Evolutionary conservation across 306 rosid genomes (phyloP), one percentile per base, ranked within the genome.

Genomic region (Ormosia semicastrata): DNA sequence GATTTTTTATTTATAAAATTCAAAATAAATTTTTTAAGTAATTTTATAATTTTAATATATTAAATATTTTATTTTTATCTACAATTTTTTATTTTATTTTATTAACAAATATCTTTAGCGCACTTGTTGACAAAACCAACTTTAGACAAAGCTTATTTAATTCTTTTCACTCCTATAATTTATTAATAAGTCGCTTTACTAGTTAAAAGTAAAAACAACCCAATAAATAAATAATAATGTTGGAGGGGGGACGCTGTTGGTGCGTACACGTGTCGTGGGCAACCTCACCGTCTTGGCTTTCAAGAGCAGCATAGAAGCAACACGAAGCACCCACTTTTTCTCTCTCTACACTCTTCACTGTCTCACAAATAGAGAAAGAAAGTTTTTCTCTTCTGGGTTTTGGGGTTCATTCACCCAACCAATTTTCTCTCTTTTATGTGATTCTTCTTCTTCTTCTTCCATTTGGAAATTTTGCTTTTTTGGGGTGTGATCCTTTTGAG

Each of bases 271-370:
- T 92, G 97, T 87, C 94, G 81, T 59, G 39, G 24, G 46, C 82
- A 63, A 70, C 43, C 73, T 84, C 81, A 68, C 77, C 78, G 85
- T 80, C 92, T 86, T 91, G 87, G 87, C 92, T 90, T 85, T 85
- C 80, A 91, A 88, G 94, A 91, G 73, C 90, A 82, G 88, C 83
- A 79, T 66, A 80, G 90, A 91, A 83, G 89, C 85, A 89, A 65
- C 92, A 81, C 86, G 87, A 83, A 87, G 86, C 84, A 82, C 78
- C 76, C 12, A 15, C 17, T 40, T 5, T 49, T 39, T 52, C 59
- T 65, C 43, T 77, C 73, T 14, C 79, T 44, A 52, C 40, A 10
- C 75, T 78, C 59, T n/a, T 54, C 66, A n/a, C 63, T 59, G 49
- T 67, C 87, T 43, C 75, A 63, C 57, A 53, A 12, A 41, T 50